These are phyloP conservation scores for Clavispora carvajalis DNA, from an alignment of 805 yeast genomes.

Conservation along the genomic window DNA sequence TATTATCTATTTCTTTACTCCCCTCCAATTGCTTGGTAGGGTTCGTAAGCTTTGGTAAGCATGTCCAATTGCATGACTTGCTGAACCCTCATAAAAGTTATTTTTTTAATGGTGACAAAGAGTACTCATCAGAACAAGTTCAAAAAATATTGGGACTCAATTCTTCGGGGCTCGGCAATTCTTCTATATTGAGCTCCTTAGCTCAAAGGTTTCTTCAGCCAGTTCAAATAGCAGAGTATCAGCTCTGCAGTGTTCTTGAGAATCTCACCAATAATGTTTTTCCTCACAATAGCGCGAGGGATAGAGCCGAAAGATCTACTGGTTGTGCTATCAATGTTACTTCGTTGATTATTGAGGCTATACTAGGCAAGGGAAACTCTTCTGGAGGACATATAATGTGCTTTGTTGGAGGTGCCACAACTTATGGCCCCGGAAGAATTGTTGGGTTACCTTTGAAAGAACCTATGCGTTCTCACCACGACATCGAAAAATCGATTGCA, in stretches of 20 bases:
- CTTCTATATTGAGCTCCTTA: constrained; percentile 2
- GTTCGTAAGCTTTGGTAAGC: constrained; percentile 53
- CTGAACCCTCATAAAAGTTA: constrained; percentile 18
- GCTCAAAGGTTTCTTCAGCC: constrained; percentile 42
- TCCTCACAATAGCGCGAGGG: constrained; percentile 35
- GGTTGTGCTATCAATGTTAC: constrained; percentile 55
- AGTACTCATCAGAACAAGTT: constrained; percentile 44
- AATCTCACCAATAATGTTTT: constrained; percentile 45
- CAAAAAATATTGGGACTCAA: constrained; percentile 43
- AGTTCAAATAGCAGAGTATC: constrained; percentile 46
- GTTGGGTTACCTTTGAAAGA: constrained; percentile 53
- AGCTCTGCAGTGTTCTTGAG: constrained; percentile 45
- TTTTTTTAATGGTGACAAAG: constrained; percentile 54
- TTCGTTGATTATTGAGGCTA: constrained; percentile 33
- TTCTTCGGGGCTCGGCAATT: constrained; percentile 22
- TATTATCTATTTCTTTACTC: constrained; percentile 40
- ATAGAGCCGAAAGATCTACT: constrained; percentile 50
- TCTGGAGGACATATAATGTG: constrained; percentile 51
- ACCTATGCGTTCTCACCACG: constrained; percentile 64
- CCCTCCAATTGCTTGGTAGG: constrained; percentile 56
- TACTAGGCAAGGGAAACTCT: constrained; percentile 36
- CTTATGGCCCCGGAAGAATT: constrained; percentile 59
- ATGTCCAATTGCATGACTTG: constrained; percentile 55
- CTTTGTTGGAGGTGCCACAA: constrained; percentile 62
- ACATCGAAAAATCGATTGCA: constrained; percentile 41